Base-by-base conservation (phyloP, 306 rosid genomes). In the Pterocarpus santalinus region DNA sequence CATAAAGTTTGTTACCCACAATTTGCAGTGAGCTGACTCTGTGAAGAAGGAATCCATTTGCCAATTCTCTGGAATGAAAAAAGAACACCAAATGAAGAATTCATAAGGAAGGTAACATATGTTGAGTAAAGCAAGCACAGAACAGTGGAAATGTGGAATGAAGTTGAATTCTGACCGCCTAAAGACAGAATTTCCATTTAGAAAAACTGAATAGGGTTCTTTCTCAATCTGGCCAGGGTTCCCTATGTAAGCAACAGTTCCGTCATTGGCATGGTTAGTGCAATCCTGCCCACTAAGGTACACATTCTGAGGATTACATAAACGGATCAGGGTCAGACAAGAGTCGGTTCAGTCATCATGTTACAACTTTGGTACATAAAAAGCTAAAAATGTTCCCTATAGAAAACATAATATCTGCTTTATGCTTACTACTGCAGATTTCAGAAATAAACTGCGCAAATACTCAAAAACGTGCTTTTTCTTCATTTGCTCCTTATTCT, bases 1-100 rank as follows among this genome's bases (percentile, higher is more conserved):
- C 60, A 34, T 1, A 71, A 6, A 78, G 41, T 57, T 66, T 57
- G 79, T 56, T 28, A 80, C 92, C 39, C 82, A 89, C 95, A 72
- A 87, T 73, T 77, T 89, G 87, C 43, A 82, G 38, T 0, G 92
- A 33, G 89, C 85, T 73, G 75, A 89, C 86, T 84, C 80, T 83
- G 61, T 87, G 91, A 68, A 89, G 93, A 57, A 91, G 89, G 85
- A 91, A 87, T 11, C 86, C 90, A 74, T 87, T 83, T n/a, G 69
- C 65, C 77, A 78, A 41, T 9, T 86, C 86, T 53, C 90, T 86
- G 75, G 7, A 70, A 56, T 35, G 72, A 46, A 5, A 33, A 6
- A 71, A 55, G 57, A 17, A 65, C n/a, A 43, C 28, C 28, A 22
- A 80, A 38, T 13, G n/a, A 60, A 72, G 51, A 39, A 35, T 82